Evolutionary conservation across 2,329 filamentous ascomycete species (phyloP), one percentile per base, ranked within the genome.

Genomic region (Fusarium sp.): DNA sequence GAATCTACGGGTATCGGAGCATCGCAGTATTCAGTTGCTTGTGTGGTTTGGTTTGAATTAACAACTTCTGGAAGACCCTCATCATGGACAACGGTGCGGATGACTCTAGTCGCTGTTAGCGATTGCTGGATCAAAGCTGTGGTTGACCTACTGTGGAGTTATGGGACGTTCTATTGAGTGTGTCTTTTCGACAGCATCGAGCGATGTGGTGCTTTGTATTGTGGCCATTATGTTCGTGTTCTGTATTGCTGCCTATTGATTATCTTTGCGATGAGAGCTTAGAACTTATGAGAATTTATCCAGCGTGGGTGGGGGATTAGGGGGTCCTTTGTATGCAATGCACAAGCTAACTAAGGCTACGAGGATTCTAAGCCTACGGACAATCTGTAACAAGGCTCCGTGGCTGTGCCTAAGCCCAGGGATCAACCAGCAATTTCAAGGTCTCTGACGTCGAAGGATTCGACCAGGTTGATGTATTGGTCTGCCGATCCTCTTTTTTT

Each of bases 21-120:
- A 9, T 72, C 70, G 24, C 59, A 46, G 42, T 57, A 57, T 38
- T 46, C 29, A 16, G 13, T 43, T 5, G 33, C 7, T 16, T 46
- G 43, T 11, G 15, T 3, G n/a, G 13, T n/a, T 7, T 53, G 37
- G 11, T 63, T 43, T 9, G 58, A 21, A 18, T 48, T 47, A 7
- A 64, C 70, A 21, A 69, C 70, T 28, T 72, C 70, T 23, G 70
- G 70, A 2, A 72, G 66, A 23, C 61, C 65, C 8, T 66, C 70
- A 43, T 72, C 70, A 10, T 46, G 37, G 15, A 72, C 23, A 4
- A 68, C 46, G 4, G 44, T 66, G 12, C 52, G 52, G 39, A 57
- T 41, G 9, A 68, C 52, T 37, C 70, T 72, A 3, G 9, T 16
- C 1, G 10, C 5, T 35, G 12, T 70, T 13, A 70, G 52, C 10